Evolutionary conservation across 495 filamentous ascomycete species (phyloP), one percentile per base, ranked within the genome.

Genomic region (Xylona heveae): DNA sequence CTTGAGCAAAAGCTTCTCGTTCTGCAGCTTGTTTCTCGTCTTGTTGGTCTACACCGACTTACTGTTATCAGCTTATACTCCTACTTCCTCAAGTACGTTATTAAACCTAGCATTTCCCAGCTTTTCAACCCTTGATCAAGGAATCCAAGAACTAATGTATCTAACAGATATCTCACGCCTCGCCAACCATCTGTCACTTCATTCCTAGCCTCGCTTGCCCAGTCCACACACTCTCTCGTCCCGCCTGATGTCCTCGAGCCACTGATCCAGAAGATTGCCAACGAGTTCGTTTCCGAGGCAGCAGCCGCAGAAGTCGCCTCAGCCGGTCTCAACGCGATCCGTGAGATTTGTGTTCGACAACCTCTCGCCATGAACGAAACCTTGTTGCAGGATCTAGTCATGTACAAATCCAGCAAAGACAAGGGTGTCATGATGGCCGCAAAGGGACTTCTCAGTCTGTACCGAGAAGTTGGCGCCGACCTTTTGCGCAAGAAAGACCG

Each of bases 341-440:
- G 85, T 32, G 88, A 99, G 47, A 75, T 99, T 8, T 94, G 88
- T 47, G 72, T 69, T 2, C 62, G 88, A 33, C 85, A 95, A 44
- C 88, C 90, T 14, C 57, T 95, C 14, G 88, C 84, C 12, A 95
- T 99, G 76, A 81, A 78, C 39, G 78, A 91, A 38, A 91, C 85
- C 0, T 59, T 95, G 8, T 59, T 99, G n/a, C 88, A 95, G 50
- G 88, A 97, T 57, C 54, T 99, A 21, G 81, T 94, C 9, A 71
- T 83, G 68, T 99, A 99, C 53, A 67, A 82, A 36, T 91, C 85
- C 55, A 88, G 78, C 47, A 95, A 95, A 45, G 90, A 99, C 46
- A 95, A 95, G 54, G 83, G 83, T 37, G 80, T 90, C 8, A 77
- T 90, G 62, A 95, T 99, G 85, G 90, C 85, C 10, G 81, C 83